These are phyloP conservation scores for Globisporangium solare DNA, from an alignment of 352 stramenopile genomes.

Conservation along the genomic window DNA sequence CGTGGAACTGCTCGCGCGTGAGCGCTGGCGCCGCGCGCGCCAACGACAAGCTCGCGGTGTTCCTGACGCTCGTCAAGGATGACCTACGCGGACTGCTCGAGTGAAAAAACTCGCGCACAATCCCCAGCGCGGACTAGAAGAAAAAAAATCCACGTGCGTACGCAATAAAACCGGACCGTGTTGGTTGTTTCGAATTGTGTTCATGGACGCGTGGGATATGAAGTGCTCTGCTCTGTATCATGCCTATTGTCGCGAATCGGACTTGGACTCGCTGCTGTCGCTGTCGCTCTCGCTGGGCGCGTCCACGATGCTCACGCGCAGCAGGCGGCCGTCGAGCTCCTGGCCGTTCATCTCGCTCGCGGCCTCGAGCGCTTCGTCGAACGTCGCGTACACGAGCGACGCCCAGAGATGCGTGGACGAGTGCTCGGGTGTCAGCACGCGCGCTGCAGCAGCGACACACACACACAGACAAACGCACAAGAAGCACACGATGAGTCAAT, in stretches of 20 bases:
- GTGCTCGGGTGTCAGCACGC: conserved; percentile 49
- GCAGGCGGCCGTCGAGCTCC: conserved; percentile 68
- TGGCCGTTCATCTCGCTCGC: conserved; percentile 79
- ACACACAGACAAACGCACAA: neutral
- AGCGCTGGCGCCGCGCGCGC: conserved; percentile 62
- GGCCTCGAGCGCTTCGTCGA: conserved; percentile 68
- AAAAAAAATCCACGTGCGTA: neutral
- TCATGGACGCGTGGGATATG: neutral
- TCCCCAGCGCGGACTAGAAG: conserved; percentile 39
- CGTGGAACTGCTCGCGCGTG: conserved; percentile 63
- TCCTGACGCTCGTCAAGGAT: conserved; percentile 60
- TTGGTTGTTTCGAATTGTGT: too few relatives aligned
- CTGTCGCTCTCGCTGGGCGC: conserved; percentile 22
- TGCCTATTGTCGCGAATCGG: conserved; percentile 1
- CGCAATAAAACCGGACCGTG: too few relatives aligned
- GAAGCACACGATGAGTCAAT: neutral
- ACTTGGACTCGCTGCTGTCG: conserved; percentile 6
- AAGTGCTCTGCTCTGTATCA: neutral
- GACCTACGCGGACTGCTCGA: conserved; percentile 66
- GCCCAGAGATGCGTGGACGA: conserved; percentile 65
- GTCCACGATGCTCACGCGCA: conserved; percentile 76
- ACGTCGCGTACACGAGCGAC: conserved; percentile 52
- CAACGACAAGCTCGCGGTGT: conserved; percentile 61
- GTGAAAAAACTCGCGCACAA: conserved; percentile 72
- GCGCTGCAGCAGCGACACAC: conserved; percentile 11